phyloP scores from a whole-genome alignment of 2,329 filamentous ascomycete genomes.

The Nemania diffusa region DNA sequence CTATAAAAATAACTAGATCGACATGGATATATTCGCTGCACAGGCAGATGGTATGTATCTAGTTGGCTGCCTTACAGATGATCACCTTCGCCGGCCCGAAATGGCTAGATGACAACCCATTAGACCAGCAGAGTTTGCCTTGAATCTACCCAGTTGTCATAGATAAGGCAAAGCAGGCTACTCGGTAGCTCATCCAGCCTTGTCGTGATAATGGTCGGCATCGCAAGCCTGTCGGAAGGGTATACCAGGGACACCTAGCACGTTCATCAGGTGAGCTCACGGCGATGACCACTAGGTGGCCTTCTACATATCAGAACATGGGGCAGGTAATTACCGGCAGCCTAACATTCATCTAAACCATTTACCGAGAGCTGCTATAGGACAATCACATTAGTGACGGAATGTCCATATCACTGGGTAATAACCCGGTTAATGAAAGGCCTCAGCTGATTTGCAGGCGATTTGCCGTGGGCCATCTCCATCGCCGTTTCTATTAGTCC shows the following conservation, averaged over 20 bases:
- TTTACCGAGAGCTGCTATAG: constrained; percentile 33
- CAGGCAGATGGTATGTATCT: background rate
- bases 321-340: constrained; percentile 27
- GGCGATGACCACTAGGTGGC: background rate
- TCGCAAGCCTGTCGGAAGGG: background rate
- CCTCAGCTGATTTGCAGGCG: constrained; percentile 33
- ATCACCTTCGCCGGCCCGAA: background rate
- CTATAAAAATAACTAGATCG: background rate
- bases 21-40: background rate
- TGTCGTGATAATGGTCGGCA: constrained; percentile 13
- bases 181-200: constrained; percentile 25
- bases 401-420: constrained; percentile 32
- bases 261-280: background rate
- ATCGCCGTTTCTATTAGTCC: constrained; percentile 28
- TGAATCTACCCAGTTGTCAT: background rate
- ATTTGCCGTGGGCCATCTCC: constrained; percentile 27
- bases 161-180: constrained; percentile 5
- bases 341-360: constrained; percentile 7
- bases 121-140: background rate
- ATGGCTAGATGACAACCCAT: background rate
- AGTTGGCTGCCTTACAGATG: background rate
- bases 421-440: constrained; percentile 33
- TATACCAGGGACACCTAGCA: constrained; percentile 1
- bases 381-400: constrained; percentile 16
- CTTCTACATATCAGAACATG: background rate